Evolutionary conservation across 192 early-diverging fungal genomes (phyloP), one percentile per base, ranked within the genome.

Genomic region (Umbelopsis sp.): DNA sequence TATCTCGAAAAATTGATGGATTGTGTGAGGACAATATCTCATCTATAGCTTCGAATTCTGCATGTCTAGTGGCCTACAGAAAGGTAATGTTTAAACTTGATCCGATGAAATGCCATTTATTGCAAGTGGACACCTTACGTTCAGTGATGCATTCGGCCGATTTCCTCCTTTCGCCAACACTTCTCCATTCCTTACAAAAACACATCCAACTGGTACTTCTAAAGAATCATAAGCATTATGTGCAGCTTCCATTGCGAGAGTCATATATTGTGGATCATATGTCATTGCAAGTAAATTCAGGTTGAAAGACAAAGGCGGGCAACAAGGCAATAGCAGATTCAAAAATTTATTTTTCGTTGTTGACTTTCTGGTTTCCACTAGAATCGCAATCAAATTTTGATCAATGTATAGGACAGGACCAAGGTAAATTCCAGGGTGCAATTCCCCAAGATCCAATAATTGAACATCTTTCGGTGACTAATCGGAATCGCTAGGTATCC

Each of bases 171-270:
- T 74, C 2, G 90, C 96, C 47, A 96, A 91, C 12, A 97, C 77
- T 38, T 80, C 75, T 8, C 76, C 81, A 32, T 87, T 65, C 43
- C 83, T 80, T 2, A 99, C 94, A 82, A 98, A 92, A 0, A 98
- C 92, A 72, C 96, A 98, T 25, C 98, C 98, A 2, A 98, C 97
- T 2, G 98, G 98, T 0, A 99, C 97, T 83, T 99, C 98, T 3
- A 85, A 77, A 16, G 83, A 83, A 7, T 85, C 77, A 45, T 91
- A 91, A 3, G 98, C 97, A 72, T 97, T 93, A 65, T 96, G 77
- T 7, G 96, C 97, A 10, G 76, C 72, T 38, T 73, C 20, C 6
- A 81, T 25, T 0, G 79, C 79, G 29, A 77, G 68, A 34, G 45
- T 45, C 72, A 81, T 81, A 43, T 51, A 73, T 12, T 45, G 68